Evolutionary conservation across 73 alveolate genomes (phyloP).

Genomic region (Blepharisma stoltei): DNA sequence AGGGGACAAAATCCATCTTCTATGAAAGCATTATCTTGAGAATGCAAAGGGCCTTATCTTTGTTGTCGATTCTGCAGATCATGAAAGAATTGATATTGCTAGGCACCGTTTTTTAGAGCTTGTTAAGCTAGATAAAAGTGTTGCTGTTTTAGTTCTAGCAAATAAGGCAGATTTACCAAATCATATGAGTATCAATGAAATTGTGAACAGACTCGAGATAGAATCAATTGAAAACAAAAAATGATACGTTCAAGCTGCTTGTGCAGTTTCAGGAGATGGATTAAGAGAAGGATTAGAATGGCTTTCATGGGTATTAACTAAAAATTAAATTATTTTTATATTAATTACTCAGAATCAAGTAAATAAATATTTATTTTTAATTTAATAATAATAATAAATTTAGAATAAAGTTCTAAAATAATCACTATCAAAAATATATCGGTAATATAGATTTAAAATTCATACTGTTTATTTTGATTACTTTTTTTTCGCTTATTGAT

Average conservation of each 20-base stretch:
- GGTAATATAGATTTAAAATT: no score
- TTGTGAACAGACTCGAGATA: conserved; percentile 42
- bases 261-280: conserved; percentile 89
- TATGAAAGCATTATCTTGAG: conserved; percentile 95
- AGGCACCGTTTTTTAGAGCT: conserved; percentile 85
- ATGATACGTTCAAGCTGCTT: conserved; percentile 78
- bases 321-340: no score
- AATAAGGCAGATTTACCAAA: conserved; percentile 31
- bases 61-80: conserved; percentile 96
- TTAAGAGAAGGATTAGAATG: conserved; percentile 82
- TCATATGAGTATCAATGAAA: not conserved
- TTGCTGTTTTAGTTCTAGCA: conserved; percentile 65
- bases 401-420: no score
- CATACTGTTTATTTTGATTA: no score
- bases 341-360: no score
- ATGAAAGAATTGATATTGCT: conserved; percentile 93
- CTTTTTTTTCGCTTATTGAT: no score
- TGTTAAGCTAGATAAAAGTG: conserved; percentile 54
- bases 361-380: no score
- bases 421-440: no score
- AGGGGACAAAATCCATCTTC: conserved; percentile 82
- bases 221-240: conserved; percentile 57
- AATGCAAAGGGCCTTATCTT: conserved; percentile 91
- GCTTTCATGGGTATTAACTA: conserved; percentile 39
- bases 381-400: no score